Percentiles rank a stretch among this genome's conserved stretches.
phyloP scores from a whole-genome alignment of 108 stramenopile genomes.

The Craspedostauros australis region DNA sequence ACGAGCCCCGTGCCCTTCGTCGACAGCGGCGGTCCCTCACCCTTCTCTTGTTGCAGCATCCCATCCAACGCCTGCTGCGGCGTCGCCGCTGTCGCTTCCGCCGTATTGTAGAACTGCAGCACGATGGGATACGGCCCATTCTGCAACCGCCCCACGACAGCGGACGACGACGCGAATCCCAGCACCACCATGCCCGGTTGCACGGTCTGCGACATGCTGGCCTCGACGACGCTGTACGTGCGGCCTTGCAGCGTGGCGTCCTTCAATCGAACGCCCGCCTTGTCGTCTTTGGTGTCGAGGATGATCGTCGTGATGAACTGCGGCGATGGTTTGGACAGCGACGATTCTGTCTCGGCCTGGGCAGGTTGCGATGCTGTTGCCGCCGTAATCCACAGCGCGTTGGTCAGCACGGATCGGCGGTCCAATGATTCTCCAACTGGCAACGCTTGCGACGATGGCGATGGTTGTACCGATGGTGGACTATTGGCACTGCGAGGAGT shows the following conservation, averaged over 20 bases:
- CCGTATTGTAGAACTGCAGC: conserved; percentile 22
- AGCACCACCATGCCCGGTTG: conserved; percentile 29
- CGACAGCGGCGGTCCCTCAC: not conserved
- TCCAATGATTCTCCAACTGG: too few relatives aligned
- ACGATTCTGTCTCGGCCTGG: too few relatives aligned
- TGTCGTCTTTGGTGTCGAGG: conserved; percentile 12
- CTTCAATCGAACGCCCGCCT: conserved; percentile 12
- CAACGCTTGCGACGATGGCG: too few relatives aligned
- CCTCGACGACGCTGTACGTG: conserved; percentile 14
- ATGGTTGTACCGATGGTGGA: too few relatives aligned
- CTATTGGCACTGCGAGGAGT: too few relatives aligned
- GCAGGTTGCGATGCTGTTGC: too few relatives aligned
- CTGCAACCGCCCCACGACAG: conserved; percentile 13
- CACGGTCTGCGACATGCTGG: conserved; percentile 7
- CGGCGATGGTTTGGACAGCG: not conserved
- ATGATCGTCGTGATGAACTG: conserved; percentile 15
- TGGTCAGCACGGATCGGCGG: too few relatives aligned
- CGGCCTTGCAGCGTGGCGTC: conserved; percentile 4
- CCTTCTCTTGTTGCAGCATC: not conserved
- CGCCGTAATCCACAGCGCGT: too few relatives aligned
- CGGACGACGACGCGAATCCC: not conserved
- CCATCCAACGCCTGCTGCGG: not conserved
- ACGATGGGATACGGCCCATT: conserved; percentile 30
- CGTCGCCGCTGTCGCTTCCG: not conserved
- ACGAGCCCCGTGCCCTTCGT: conserved; percentile 11